Evolutionary conservation across 257 asterid genomes (phyloP).

Genomic region (Apocynum venetum): DNA sequence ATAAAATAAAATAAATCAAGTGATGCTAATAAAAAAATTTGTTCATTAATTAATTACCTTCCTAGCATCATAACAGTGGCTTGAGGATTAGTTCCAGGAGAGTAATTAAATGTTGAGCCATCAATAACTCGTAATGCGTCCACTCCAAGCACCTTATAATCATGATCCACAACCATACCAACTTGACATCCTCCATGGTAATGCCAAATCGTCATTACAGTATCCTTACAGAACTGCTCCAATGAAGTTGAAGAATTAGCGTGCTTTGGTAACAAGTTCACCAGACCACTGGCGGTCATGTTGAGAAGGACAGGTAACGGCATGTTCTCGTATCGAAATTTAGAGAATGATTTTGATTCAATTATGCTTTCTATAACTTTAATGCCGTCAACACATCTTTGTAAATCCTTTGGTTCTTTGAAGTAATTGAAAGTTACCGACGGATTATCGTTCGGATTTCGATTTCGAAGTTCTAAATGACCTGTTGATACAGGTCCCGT

Average conservation of each 20-base stretch:
- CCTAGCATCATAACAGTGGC: conserved; percentile 96
- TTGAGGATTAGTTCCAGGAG: conserved; percentile 92
- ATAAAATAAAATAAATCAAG: background rate
- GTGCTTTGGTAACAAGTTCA: conserved; percentile 64
- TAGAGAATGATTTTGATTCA: conserved; percentile 52
- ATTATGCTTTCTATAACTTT: conserved; percentile 53
- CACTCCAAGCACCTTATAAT: conserved; percentile 57
- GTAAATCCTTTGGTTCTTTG: conserved; percentile 51
- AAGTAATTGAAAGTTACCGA: conserved; percentile 77
- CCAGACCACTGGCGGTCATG: conserved; percentile 62
- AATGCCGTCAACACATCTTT: conserved; percentile 62
- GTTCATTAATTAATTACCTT: conserved; percentile 35
- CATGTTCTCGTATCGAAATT: conserved; percentile 40
- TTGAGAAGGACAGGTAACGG: conserved; percentile 52
- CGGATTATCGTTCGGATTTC: conserved; percentile 62
- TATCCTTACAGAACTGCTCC: conserved; percentile 82
- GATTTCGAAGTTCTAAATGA: conserved; percentile 41
- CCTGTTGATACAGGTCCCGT: conserved; percentile 76
- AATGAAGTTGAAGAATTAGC: conserved; percentile 49
- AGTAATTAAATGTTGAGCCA: conserved; percentile 72
- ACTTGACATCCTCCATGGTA: conserved; percentile 88
- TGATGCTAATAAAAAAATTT: background rate
- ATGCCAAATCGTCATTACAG: conserved; percentile 93
- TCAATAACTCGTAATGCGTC: conserved; percentile 62
- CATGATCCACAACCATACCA: conserved; percentile 53